Evolutionary conservation across 176 grass and related monocot genomes (phyloP), one percentile per base, ranked within the genome.

Genomic region (Phragmites australis): DNA sequence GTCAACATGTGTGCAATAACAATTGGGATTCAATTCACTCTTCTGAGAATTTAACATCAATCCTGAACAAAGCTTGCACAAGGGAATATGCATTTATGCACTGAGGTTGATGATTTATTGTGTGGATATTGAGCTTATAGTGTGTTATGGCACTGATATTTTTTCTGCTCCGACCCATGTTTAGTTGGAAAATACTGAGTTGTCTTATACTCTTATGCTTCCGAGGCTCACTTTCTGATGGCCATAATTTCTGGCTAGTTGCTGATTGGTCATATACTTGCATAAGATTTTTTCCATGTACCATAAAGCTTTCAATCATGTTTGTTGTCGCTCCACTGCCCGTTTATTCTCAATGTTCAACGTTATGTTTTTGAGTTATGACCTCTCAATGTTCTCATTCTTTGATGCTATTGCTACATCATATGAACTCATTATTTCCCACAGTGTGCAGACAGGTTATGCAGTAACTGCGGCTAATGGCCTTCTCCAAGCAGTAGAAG

Each of bases 361-460:
- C 54, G 21, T 57, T 39, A 69, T 17, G 27, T 19, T 78, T 73
- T 63, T n/a, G n/a, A n/a, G n/a, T n/a, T n/a, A n/a, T 12, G 2
- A 52, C 56, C 49, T 66, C 1, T 71, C 3, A 63, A 53, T 70
- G 16, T 39, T 39, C 4, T 48, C 11, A 12, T 19, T 50, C 14
- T 73, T 49, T 16, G 3, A 50, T 74, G n/a, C 5, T 57, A 52
- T 39, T 64, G n/a, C n/a, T 63, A 71, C 46, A 58, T 40, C 48
- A 27, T 78, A 58, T 19, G 87, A 37, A 74, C 52, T 41, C 53
- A 39, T 56, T 87, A 10, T 74, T 77, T 79, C 31, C 78, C 52
- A 25, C 66, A 98, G 95, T 84, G 76, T 93, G 67, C 94, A 92
- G 79, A 94, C 88, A 26, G 90, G 92, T 47, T 73, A 89, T 83